Conservation (phyloP, 164 flowering plant genomes). For the Vitis cinerea region DNA sequence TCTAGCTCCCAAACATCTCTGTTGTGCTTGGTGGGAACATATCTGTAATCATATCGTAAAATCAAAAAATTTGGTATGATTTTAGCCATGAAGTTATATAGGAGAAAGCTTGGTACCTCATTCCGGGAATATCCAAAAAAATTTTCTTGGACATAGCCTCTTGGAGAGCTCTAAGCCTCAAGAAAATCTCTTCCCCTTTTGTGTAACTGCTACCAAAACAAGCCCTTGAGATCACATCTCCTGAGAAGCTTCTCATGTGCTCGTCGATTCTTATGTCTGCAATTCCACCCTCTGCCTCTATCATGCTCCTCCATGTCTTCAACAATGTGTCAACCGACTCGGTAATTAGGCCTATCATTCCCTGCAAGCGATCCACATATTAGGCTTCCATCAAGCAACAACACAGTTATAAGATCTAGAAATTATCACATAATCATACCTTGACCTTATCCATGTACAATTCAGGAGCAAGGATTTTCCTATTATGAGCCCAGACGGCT, state of each 20-base stretch:
- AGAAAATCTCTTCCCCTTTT: slow-evolving; percentile 26
- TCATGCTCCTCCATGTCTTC: slow-evolving; percentile 20
- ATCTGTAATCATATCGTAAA: slow-evolving; percentile 4
- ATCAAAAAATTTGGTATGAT: no score
- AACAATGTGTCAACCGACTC: slow-evolving; percentile 21
- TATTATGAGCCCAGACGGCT: slow-evolving; percentile 24
- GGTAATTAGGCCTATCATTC: slow-evolving; percentile 23
- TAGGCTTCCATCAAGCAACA: neutral
- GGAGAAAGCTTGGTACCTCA: slow-evolving; percentile 12
- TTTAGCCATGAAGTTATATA: neutral
- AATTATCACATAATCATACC: slow-evolving; percentile 4
- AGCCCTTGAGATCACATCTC: slow-evolving; percentile 29
- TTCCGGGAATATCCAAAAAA: slow-evolving; percentile 20
- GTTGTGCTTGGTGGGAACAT: slow-evolving; percentile 25
- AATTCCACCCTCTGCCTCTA: slow-evolving; percentile 16
- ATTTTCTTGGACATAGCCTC: slow-evolving; percentile 20
- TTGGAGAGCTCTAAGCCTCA: slow-evolving; percentile 23
- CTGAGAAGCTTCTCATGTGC: slow-evolving; percentile 24
- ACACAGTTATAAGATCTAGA: neutral
- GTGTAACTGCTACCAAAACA: slow-evolving; percentile 28
- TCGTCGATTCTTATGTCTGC: slow-evolving; percentile 25
- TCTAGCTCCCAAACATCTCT: slow-evolving; percentile 28
- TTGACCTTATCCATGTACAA: slow-evolving; percentile 30
- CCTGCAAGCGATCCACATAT: slow-evolving; percentile 4
- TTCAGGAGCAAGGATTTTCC: slow-evolving; percentile 29